phyloP scores from a whole-genome alignment of 257 asterid genomes.

The Leptodermis oblonga region DNA sequence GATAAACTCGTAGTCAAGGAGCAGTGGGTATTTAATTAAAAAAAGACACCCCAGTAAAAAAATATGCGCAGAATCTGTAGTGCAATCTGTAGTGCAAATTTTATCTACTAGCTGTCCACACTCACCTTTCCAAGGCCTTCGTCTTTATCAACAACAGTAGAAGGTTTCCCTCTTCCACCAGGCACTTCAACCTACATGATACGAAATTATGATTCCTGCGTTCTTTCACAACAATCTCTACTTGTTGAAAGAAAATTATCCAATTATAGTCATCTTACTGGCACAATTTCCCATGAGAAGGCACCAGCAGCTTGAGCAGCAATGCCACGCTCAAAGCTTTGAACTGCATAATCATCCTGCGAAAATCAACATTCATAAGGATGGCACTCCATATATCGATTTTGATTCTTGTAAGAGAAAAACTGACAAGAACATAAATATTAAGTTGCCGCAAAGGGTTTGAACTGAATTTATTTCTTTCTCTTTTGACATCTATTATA shows the following conservation, averaged over 20 bases:
- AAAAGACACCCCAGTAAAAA: neutral
- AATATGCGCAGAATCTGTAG: neutral
- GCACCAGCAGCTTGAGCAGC: slow-evolving; percentile 88
- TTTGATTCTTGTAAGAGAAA: neutral
- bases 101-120: neutral
- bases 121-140: slow-evolving; percentile 96
- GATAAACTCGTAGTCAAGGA: neutral
- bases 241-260: slow-evolving; percentile 13
- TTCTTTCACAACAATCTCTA: slow-evolving; percentile 12
- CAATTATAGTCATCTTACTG: slow-evolving; percentile 52
- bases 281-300: slow-evolving; percentile 90
- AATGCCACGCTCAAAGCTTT: slow-evolving; percentile 95
- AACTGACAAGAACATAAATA: neutral
- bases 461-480: neutral
- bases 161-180: slow-evolving; percentile 98
- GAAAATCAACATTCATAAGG: neutral
- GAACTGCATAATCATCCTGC: slow-evolving; percentile 86
- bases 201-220: slow-evolving; percentile 21
- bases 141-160: slow-evolving; percentile 83
- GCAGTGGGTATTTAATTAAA: neutral
- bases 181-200: slow-evolving; percentile 81
- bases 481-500: neutral
- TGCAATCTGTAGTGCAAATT: neutral
- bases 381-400: neutral
- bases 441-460: neutral